phyloP scores from a whole-genome alignment of 305 asterid genomes.

The Solanum hybrid region DNA sequence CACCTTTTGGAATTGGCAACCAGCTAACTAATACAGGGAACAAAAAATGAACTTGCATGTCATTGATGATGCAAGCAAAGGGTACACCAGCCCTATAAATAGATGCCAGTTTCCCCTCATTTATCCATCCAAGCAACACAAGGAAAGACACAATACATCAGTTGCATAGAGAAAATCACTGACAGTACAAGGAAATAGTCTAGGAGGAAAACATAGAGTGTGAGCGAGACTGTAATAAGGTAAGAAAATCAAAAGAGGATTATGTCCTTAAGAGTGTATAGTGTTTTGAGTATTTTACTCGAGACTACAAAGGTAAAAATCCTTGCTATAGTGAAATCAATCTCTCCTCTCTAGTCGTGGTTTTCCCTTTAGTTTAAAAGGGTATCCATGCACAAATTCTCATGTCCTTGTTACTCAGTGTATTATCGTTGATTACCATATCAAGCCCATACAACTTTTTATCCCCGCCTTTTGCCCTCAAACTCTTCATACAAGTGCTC shows the following conservation, averaged over 20 bases:
- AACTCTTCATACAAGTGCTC: neutral
- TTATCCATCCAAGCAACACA: neutral
- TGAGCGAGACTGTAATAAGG: neutral
- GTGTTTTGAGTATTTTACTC: neutral
- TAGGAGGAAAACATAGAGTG: neutral
- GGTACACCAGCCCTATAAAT: neutral
- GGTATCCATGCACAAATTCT: neutral
- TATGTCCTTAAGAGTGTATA: neutral
- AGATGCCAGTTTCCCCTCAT: neutral
- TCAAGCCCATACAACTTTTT: neutral
- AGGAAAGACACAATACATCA: neutral
- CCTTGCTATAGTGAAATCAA: neutral
- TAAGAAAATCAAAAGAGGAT: neutral
- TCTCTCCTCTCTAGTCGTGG: neutral
- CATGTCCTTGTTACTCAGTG: neutral
- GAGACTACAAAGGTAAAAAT: neutral
- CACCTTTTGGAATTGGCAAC: neutral
- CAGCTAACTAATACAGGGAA: neutral
- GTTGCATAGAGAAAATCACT: neutral
- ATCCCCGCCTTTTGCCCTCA: neutral
- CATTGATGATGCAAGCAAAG: neutral
- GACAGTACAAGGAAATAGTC: neutral
- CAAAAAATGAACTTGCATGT: neutral
- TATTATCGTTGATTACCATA: neutral
- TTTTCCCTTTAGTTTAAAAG: neutral